Base-by-base conservation (phyloP, 2,329 filamentous ascomycete species). In the Sporothrix variecibatus region DNA sequence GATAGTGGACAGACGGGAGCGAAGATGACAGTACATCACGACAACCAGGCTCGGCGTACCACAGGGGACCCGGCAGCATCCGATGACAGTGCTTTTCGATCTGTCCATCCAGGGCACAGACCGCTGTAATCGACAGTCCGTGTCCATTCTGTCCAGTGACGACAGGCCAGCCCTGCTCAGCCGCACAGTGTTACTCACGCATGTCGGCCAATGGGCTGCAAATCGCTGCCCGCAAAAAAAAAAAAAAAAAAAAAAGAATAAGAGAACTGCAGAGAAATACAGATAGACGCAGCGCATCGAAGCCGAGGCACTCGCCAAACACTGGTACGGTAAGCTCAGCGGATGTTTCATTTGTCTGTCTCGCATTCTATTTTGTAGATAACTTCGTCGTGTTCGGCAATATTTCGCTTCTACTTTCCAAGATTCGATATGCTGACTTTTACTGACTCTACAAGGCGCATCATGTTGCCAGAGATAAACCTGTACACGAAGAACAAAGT, bases 1-100 rank as follows among this genome's bases (percentile, higher is more conserved):
- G n/a, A 67, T 72, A 56, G 23, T 49, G 53, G 70, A 53, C 40
- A 60, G 58, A 64, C 53, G 51, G 49, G 49, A 31, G 58, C 15
- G 17, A 28, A 34, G 68, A 53, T 70, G 67, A 40, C 67, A 34
- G 34, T 34, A 70, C 28, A 43, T 8, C 40, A 34, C 43, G n/a
- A 31, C 43, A 31, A 23, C 7, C 43, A 51, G 28, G 38, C 65
- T 68, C 65, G 65, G 65, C 43, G 28, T 68, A 28, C 51, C 34
- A 23, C 65, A 68, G 26, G 65, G 43, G 46, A 12, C 7, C 7
- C 17, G 43, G 43, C 26, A 51, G 65, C 40, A 34, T 34, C 65
- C 65, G 65, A 68, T 28, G 65, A 68, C 43, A 34, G 65, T 68
- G 26, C 26, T 12, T 34, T 49, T 49, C 15, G 12, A 49, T 46